Percentiles rank a stretch among this genome's conserved stretches.
phyloP scores from a whole-genome alignment of 1,139 yeast species.

The Entelexis sorbosivorans region DNA sequence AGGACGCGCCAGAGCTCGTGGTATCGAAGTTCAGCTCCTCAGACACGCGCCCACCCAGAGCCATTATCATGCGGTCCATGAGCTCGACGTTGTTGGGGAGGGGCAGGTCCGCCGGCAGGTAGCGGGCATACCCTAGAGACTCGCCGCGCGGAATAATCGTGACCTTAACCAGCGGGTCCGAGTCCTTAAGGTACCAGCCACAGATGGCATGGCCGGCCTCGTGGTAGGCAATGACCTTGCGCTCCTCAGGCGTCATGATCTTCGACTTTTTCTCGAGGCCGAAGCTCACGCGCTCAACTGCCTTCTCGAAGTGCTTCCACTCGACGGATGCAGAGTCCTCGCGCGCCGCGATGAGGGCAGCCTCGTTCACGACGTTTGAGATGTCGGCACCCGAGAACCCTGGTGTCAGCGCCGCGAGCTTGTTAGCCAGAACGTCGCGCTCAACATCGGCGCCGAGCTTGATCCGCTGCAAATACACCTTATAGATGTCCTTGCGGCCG shows the following conservation, averaged over 20 bases:
- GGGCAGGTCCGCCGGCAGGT: conserved; percentile 87
- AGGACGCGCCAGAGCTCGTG: conserved; percentile 92
- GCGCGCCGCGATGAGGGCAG: conserved; percentile 93
- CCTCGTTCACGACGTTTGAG: conserved; percentile 94
- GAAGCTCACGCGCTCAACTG: conserved; percentile 94
- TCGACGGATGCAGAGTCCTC: conserved; percentile 56
- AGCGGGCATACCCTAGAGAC: conserved; percentile 96
- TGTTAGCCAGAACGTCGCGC: conserved; percentile 55
- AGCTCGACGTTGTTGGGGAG: conserved; percentile 69
- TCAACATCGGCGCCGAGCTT: conserved; percentile 36
- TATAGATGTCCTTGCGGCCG: conserved; percentile 85
- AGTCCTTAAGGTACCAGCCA: conserved; percentile 85
- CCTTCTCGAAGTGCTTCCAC: conserved; percentile 78
- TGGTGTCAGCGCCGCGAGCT: conserved; percentile 90
- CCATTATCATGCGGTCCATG: conserved; percentile 87
- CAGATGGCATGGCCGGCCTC: conserved; percentile 99
- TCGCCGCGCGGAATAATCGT: conserved; percentile 94
- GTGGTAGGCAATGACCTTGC: conserved; percentile 84
- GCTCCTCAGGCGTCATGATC: conserved; percentile 72
- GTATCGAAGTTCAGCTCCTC: conserved; percentile 84
- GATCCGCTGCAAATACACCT: conserved; percentile 67
- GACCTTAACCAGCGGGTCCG: conserved; percentile 88
- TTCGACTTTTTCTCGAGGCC: conserved; percentile 88
- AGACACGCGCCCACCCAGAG: conserved; percentile 91
- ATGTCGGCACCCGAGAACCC: conserved; percentile 98